Evolutionary conservation across 2,329 filamentous ascomycete genomes (phyloP).

Genomic region (Xylariaceae sp.): DNA sequence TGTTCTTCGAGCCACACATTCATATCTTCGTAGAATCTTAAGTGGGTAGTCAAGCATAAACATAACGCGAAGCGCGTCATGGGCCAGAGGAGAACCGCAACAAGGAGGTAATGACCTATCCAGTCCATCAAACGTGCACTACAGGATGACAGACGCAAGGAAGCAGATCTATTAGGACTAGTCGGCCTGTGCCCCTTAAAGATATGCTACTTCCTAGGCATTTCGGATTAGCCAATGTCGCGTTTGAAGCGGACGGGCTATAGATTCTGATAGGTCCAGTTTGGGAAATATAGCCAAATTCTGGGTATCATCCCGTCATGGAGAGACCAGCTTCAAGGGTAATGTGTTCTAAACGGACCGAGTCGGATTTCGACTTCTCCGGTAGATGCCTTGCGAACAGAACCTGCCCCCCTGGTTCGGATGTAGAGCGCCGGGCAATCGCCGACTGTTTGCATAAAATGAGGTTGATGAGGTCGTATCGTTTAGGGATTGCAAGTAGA

Average conservation of each 20-base stretch:
- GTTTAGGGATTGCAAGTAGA: too few relatives aligned
- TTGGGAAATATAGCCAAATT: background rate
- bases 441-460: background rate
- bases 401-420: background rate
- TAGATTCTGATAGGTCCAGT: background rate
- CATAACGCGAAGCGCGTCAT: background rate
- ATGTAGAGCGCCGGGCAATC: background rate
- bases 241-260: conserved; percentile 5
- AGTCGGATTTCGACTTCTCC: background rate
- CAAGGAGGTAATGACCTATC: background rate
- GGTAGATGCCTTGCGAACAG: background rate
- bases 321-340: background rate
- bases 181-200: background rate
- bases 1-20: background rate
- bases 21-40: background rate
- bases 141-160: background rate
- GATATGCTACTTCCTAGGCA: background rate
- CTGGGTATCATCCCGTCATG: background rate
- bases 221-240: background rate
- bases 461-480: too few relatives aligned
- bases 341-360: background rate
- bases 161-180: background rate
- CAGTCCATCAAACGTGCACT: background rate
- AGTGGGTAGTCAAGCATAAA: background rate
- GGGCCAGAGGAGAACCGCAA: background rate